phyloP scores from a whole-genome alignment of 2,329 filamentous ascomycete species.

The Fusarium sp. region DNA sequence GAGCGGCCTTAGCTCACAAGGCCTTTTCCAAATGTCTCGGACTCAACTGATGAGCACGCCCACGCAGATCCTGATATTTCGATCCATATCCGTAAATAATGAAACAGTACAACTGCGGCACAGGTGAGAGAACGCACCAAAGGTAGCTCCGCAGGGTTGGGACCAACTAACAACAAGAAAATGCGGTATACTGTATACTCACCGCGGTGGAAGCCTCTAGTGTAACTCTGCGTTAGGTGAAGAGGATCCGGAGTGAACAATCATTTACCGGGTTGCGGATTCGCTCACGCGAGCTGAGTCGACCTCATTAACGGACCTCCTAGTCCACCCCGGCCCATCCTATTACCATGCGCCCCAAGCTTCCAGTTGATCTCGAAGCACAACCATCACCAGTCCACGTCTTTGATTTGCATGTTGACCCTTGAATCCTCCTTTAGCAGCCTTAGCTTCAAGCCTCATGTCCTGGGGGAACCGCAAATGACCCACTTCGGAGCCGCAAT shows the following conservation, averaged over 20 bases:
- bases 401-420: conserved; percentile 25
- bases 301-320: background rate
- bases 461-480: conserved; percentile 46
- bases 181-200: conserved; percentile 22
- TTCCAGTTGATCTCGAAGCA: conserved; percentile 13
- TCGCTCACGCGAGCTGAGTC: conserved; percentile 34
- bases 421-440: conserved; percentile 8
- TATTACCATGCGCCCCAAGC: conserved; percentile 18
- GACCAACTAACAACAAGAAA: conserved; percentile 3
- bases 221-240: conserved; percentile 16
- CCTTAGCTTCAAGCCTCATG: conserved; percentile 29
- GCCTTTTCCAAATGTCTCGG: background rate
- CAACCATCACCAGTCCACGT: background rate
- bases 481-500: conserved; percentile 49
- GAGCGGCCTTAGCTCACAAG: background rate
- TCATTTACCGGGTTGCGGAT: conserved; percentile 26
- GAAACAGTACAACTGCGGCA: conserved; percentile 4
- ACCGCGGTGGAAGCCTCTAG: conserved; percentile 25
- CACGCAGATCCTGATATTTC: conserved; percentile 24
- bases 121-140: conserved; percentile 25
- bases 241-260: conserved; percentile 7
- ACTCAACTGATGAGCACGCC: conserved; percentile 23
- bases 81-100: conserved; percentile 15
- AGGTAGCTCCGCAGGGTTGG: conserved; percentile 19
- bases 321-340: conserved; percentile 26